Evolutionary conservation across 176 grass and related monocot genomes (phyloP).

Genomic region (Paspalum notatum): DNA sequence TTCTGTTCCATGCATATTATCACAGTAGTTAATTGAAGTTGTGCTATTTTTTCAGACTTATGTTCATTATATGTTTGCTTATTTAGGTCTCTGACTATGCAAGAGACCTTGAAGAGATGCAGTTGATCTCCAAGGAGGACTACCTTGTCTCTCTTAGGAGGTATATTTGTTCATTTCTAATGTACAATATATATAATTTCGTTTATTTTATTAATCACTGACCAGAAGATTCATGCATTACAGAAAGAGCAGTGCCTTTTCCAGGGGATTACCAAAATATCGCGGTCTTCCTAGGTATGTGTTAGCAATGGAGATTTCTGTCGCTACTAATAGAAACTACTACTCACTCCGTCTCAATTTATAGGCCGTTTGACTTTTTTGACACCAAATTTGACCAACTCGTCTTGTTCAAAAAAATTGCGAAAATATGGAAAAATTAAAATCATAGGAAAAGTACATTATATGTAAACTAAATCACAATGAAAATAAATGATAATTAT

Average conservation of each 20-base stretch:
- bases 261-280: slow-evolving; percentile 94
- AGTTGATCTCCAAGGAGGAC: slow-evolving; percentile 94
- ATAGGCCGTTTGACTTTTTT: too few relatives aligned
- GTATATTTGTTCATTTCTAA: slow-evolving; percentile 53
- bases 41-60: slow-evolving; percentile 33
- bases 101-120: slow-evolving; percentile 99
- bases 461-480: too few relatives aligned
- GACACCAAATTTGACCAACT: too few relatives aligned
- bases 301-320: slow-evolving; percentile 21
- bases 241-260: slow-evolving; percentile 99
- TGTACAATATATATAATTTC: slow-evolving; percentile 1
- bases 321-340: background rate
- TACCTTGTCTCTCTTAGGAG: slow-evolving; percentile 98
- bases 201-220: slow-evolving; percentile 49
- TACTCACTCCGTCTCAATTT: too few relatives aligned
- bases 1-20: slow-evolving; percentile 20
- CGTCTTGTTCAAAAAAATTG: too few relatives aligned
- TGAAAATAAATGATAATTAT: too few relatives aligned
- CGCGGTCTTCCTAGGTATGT: slow-evolving; percentile 84
- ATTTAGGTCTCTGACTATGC: slow-evolving; percentile 94
- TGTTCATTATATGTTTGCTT: slow-evolving; percentile 48
- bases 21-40: slow-evolving; percentile 16
- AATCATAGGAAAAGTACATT: too few relatives aligned
- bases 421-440: too few relatives aligned
- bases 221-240: slow-evolving; percentile 33